Evolutionary conservation across 2,329 filamentous ascomycete genomes (phyloP).

Genomic region (Alternaria rosae): DNA sequence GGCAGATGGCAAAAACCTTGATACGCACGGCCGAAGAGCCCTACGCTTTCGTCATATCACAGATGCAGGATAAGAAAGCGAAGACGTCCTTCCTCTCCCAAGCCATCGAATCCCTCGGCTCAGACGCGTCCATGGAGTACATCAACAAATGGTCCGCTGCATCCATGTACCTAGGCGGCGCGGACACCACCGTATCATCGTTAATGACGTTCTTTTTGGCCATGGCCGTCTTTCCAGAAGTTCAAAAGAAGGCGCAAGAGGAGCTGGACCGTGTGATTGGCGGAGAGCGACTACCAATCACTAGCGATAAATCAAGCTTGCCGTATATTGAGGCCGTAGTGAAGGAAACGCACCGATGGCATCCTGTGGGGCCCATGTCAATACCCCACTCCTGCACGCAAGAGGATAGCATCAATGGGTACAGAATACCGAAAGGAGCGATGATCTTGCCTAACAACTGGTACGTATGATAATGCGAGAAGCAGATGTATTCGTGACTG

Average conservation of each 20-base stretch:
- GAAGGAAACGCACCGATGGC: slow-evolving; percentile 57
- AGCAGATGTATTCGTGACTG: neutral
- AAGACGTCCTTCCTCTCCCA: slow-evolving; percentile 53
- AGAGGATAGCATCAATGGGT: slow-evolving; percentile 50
- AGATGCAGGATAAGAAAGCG: slow-evolving; percentile 45
- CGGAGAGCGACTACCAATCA: slow-evolving; percentile 54
- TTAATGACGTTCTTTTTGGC: slow-evolving; percentile 59
- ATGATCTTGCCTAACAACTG: slow-evolving; percentile 51
- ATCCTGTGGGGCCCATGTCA: slow-evolving; percentile 41
- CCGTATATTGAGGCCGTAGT: slow-evolving; percentile 46
- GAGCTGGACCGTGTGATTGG: slow-evolving; percentile 61
- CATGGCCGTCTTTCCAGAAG: slow-evolving; percentile 58
- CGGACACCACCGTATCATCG: slow-evolving; percentile 55
- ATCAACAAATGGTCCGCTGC: slow-evolving; percentile 54
- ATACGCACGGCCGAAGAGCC: slow-evolving; percentile 48
- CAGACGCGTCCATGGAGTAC: slow-evolving; percentile 42
- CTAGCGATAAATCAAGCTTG: slow-evolving; percentile 56
- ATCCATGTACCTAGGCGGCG: slow-evolving; percentile 56
- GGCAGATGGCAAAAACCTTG: slow-evolving; percentile 45
- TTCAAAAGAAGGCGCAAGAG: slow-evolving; percentile 58
- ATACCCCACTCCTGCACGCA: slow-evolving; percentile 42
- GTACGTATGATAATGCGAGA: slow-evolving; percentile 23
- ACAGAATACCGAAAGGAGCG: slow-evolving; percentile 54
- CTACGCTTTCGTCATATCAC: slow-evolving; percentile 54
- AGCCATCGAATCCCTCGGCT: slow-evolving; percentile 44